Percentiles rank a stretch among this genome's conserved stretches.
phyloP scores from a whole-genome alignment of 2,329 filamentous ascomycete species.

The Trichoderma aggressivum region DNA sequence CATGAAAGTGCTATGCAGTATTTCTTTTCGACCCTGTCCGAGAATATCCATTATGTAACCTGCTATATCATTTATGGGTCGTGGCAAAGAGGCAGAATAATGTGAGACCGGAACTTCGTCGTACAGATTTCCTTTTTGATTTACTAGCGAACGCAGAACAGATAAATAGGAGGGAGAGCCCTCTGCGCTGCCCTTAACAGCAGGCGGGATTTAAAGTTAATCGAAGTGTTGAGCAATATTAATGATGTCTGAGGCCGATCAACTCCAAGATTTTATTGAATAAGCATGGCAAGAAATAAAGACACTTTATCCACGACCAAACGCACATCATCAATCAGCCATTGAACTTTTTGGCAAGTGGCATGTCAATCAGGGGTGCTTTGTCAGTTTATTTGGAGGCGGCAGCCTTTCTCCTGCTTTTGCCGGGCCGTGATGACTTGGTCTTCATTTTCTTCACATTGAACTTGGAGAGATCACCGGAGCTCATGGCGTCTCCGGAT shows the following conservation, averaged over 20 bases:
- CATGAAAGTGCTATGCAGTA: neutral
- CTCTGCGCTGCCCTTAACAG: neutral
- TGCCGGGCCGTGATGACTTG: slow-evolving; percentile 47
- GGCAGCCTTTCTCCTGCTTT: slow-evolving; percentile 49
- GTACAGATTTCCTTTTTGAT: neutral
- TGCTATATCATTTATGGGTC: neutral
- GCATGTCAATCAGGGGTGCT: neutral
- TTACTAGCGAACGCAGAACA: neutral
- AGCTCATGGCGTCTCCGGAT: slow-evolving; percentile 83
- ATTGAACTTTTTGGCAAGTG: neutral
- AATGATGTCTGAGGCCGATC: neutral
- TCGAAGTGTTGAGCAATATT: neutral
- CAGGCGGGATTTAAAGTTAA: neutral
- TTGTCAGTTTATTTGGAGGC: slow-evolving; percentile 25
- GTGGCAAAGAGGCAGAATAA: neutral
- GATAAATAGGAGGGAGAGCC: neutral
- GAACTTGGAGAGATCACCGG: slow-evolving; percentile 76
- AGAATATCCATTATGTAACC: neutral
- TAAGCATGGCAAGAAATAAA: neutral
- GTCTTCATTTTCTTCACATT: slow-evolving; percentile 80
- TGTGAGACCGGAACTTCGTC: neutral
- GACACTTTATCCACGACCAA: neutral
- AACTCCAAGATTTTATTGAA: neutral
- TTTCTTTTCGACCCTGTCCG: neutral
- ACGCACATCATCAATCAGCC: neutral